phyloP scores from a whole-genome alignment of 495 filamentous ascomycete genomes.

The Aspergillus biplanus region DNA sequence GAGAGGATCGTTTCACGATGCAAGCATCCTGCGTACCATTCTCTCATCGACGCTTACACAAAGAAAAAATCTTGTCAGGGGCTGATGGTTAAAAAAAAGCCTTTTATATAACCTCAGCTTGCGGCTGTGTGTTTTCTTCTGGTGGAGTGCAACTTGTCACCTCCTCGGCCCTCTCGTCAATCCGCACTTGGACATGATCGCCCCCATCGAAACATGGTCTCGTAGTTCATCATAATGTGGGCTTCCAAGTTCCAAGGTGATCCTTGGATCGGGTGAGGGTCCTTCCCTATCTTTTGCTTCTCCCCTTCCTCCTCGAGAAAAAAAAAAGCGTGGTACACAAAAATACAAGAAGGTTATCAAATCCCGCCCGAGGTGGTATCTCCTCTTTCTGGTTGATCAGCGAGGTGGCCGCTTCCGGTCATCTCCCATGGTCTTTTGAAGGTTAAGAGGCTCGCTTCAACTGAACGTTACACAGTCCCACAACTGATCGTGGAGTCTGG shows the following conservation, averaged over 20 bases:
- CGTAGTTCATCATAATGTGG: slow-evolving; percentile 2
- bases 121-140: background rate
- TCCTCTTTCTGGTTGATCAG: slow-evolving; percentile 1
- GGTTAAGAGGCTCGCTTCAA: background rate
- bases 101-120: background rate
- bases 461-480: slow-evolving; percentile 16
- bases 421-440: background rate
- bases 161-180: slow-evolving; percentile 2
- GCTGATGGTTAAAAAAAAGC: background rate
- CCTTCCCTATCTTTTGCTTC: background rate
- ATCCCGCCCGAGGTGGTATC: slow-evolving; percentile 15
- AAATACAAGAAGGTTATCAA: background rate
- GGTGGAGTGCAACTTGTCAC: slow-evolving; percentile 13
- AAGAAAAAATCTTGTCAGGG: too few species aligned
- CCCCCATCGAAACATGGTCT: slow-evolving; percentile 11
- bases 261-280: slow-evolving; percentile 12
- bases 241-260: background rate
- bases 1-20: background rate
- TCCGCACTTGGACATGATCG: slow-evolving; percentile 24
- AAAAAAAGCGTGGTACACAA: background rate
- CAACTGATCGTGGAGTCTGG: background rate
- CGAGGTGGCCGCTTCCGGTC: slow-evolving; percentile 15
- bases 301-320: background rate
- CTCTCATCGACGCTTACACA: too few species aligned
- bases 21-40: background rate